phyloP scores from a whole-genome alignment of 1,139 yeast species.

The Magnusiomyces tetraspermus region DNA sequence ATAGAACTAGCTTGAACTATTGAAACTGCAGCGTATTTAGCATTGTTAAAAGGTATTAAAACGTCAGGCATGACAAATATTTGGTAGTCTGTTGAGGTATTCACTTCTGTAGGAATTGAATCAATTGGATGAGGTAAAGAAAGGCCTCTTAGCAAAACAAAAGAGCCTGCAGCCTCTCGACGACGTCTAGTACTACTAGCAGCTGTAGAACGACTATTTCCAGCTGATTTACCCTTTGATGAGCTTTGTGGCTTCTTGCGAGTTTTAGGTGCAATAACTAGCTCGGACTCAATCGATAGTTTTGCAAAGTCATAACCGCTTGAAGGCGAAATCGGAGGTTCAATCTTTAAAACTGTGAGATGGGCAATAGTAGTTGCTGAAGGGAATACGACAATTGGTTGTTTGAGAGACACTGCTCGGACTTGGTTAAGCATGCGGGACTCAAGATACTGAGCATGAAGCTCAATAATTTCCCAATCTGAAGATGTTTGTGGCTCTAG shows the following conservation, averaged over 20 bases:
- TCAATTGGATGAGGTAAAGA: conserved; percentile 42
- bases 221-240: conserved; percentile 11
- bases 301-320: conserved; percentile 39
- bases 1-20: conserved; percentile 33
- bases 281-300: conserved; percentile 64
- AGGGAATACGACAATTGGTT: conserved; percentile 62
- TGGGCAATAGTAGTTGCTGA: conserved; percentile 56
- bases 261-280: conserved; percentile 73
- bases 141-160: conserved; percentile 45
- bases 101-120: conserved; percentile 3
- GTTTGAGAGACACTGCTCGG: conserved; percentile 58
- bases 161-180: conserved; percentile 26
- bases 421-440: conserved; percentile 69
- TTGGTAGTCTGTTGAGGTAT: conserved; percentile 28
- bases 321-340: conserved; percentile 33
- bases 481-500: conserved; percentile 68
- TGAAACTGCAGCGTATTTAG: conserved; percentile 50
- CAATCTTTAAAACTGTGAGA: conserved; percentile 54
- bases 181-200: conserved; percentile 13
- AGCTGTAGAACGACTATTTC: conserved; percentile 22
- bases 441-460: conserved; percentile 72
- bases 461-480: conserved; percentile 89
- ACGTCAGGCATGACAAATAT: conserved; percentile 40
- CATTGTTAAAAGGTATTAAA: conserved; percentile 29
- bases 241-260: conserved; percentile 30